Evolutionary conservation across 2,329 filamentous ascomycete genomes (phyloP).

Genomic region (Alternaria panax): DNA sequence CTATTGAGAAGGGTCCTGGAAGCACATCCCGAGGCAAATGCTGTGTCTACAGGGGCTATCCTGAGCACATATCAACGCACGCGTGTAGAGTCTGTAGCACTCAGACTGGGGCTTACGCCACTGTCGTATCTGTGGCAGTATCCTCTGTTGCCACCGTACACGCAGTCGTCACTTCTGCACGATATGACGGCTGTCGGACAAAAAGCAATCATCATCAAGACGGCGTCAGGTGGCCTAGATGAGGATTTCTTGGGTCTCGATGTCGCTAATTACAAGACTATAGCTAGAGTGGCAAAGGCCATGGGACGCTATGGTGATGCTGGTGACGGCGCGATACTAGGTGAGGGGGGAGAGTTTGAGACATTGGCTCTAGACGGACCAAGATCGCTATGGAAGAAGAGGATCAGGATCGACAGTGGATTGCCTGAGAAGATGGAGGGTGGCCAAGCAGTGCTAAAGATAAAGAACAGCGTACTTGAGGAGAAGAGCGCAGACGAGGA

Average conservation of each 20-base stretch:
- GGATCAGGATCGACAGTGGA: constrained; percentile 68
- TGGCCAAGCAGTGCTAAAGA: constrained; percentile 75
- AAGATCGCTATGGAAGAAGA: constrained; percentile 71
- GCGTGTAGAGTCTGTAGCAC: constrained; percentile 88
- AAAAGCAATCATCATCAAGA: constrained; percentile 92
- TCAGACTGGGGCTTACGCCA: constrained; percentile 81
- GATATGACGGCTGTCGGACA: constrained; percentile 83
- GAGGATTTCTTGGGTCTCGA: constrained; percentile 81
- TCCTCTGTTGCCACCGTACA: constrained; percentile 69
- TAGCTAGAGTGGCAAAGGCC: constrained; percentile 59
- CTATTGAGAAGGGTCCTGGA: constrained; percentile 72
- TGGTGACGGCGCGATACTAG: constrained; percentile 75
- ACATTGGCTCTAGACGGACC: constrained; percentile 88
- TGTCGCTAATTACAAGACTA: constrained; percentile 66
- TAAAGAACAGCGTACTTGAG: constrained; percentile 65
- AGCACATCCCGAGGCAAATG: constrained; percentile 81
- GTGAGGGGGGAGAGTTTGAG: constrained; percentile 96
- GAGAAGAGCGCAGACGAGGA: constrained; percentile 48
- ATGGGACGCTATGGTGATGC: constrained; percentile 72
- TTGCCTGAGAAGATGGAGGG: constrained; percentile 70
- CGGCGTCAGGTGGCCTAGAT: constrained; percentile 88
- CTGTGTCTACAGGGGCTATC: constrained; percentile 89
- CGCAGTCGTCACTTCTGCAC: constrained; percentile 65
- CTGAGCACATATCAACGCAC: constrained; percentile 95
- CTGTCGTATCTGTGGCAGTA: constrained; percentile 94